Evolutionary conservation across 2,329 filamentous ascomycete genomes (phyloP), one percentile per base, ranked within the genome.

Genomic region (Zarea fungicola): DNA sequence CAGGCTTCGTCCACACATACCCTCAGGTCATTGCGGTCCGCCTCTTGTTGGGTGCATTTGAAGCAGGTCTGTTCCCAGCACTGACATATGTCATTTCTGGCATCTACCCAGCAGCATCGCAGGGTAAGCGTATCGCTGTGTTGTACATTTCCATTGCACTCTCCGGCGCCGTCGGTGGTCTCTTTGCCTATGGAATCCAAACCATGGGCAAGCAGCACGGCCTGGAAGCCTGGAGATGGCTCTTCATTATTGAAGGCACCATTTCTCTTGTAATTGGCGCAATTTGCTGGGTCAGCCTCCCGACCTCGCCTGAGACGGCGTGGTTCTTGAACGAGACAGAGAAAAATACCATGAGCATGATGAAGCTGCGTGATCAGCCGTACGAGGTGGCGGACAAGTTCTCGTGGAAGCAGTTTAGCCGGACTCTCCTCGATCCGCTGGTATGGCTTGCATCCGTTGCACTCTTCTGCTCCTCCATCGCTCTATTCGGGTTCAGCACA

Each of bases 221-320:
- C 0, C 60, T 78, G 2, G 62, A 63, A 1, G 74, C 75, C 1
- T 78, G 75, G 75, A 55, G 73, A 45, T 78, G 74, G 75, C 59
- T 76, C 0, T 78, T 77, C 49, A 73, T 75, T 28, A 62, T 71
- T 0, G 72, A 76, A 49, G 70, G 71, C 2, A 51, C 63, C 1
- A 56, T 67, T 3, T 67, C 68, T 3, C 45, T 69, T 0, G 50
- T 57, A 4, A 48, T 67, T 9, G 60, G 62, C 2, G 53, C 58
- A 19, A 45, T 52, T 4, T 59, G 59, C 25, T 68, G 68, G 61
- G 64, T 66, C 49, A 68, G 72, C 54, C 67, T 78, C 4, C 70
- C 70, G 0, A 71, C 73, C 45, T 71, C 67, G 19, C 72, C 74
- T 0, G 63, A 67, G 28, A 69, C 60, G 2, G 70, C 72, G 5